These are phyloP conservation scores for Nicotiana paniculata DNA, from an alignment of 257 asterid genomes.

Conservation along the genomic window DNA sequence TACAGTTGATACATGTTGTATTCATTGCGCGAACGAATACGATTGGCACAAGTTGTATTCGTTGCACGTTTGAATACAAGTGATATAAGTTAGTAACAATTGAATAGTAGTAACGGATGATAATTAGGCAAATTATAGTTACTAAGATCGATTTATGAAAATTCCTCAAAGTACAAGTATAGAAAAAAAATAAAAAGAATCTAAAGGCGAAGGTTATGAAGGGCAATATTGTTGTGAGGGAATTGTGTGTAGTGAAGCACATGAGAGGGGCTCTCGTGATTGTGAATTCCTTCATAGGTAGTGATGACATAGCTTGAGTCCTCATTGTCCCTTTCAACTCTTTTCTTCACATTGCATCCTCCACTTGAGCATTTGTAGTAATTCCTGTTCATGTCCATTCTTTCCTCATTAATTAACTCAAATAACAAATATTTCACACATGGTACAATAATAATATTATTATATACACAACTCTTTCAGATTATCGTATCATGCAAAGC, in stretches of 20 bases:
- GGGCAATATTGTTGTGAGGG: conserved; percentile 4
- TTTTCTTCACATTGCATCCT: conserved; percentile 47
- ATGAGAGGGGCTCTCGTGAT: conserved; percentile 21
- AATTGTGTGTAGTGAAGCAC: not conserved
- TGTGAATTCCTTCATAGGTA: conserved; percentile 44
- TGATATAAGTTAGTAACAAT: no score
- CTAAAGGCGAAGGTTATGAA: conserved; percentile 3
- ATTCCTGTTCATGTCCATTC: conserved; percentile 24
- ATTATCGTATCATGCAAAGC: no score
- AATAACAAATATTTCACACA: not conserved
- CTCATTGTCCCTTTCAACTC: conserved; percentile 40
- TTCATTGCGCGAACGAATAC: no score
- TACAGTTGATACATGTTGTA: no score
- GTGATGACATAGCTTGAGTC: conserved; percentile 44
- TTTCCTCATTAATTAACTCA: not conserved
- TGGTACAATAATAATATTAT: no score
- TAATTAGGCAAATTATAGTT: no score
- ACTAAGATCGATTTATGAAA: no score
- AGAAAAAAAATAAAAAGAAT: not conserved
- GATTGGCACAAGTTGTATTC: no score
- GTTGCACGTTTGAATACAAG: no score
- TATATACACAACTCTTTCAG: no score
- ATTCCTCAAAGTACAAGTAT: not conserved
- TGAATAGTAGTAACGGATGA: no score
- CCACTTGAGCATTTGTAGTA: conserved; percentile 41